phyloP scores from a whole-genome alignment of 2,329 filamentous ascomycete species.

The Polychaeton citri region DNA sequence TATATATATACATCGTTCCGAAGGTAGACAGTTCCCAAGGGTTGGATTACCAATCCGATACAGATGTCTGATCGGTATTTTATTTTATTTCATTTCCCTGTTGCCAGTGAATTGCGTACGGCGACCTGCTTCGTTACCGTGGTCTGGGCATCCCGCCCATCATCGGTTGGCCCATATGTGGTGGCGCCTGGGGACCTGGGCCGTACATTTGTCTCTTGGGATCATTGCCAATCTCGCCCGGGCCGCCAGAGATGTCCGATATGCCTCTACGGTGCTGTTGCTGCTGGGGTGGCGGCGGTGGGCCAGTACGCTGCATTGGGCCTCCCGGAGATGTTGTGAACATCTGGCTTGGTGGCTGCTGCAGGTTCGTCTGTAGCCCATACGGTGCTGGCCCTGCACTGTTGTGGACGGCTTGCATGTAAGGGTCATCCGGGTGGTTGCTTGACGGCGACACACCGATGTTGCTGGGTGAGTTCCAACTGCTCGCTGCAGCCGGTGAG shows the following conservation, averaged over 20 bases:
- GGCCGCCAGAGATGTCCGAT: slow-evolving; percentile 45
- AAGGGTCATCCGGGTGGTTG: slow-evolving; percentile 30
- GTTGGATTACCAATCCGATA: no score
- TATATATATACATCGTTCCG: no score
- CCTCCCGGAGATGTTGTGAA: slow-evolving; percentile 28
- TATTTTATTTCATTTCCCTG: no score
- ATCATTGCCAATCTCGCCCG: slow-evolving; percentile 36
- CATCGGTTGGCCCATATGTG: slow-evolving; percentile 23
- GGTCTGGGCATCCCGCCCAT: slow-evolving; percentile 38
- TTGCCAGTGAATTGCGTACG: no score
- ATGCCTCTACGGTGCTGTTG: slow-evolving; percentile 42
- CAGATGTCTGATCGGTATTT: no score
- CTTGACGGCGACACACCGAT: slow-evolving; percentile 45
- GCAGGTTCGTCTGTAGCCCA: slow-evolving; percentile 14
- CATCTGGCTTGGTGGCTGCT: slow-evolving; percentile 9
- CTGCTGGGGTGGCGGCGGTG: slow-evolving; percentile 12
- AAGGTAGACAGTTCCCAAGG: no score
- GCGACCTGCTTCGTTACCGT: no score
- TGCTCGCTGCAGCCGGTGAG: slow-evolving; percentile 46
- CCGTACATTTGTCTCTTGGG: slow-evolving; percentile 46
- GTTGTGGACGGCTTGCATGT: slow-evolving; percentile 31
- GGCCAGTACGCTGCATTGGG: slow-evolving; percentile 21
- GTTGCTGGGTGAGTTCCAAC: slow-evolving; percentile 51
- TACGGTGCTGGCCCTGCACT: slow-evolving; percentile 26
- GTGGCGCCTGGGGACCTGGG: slow-evolving; percentile 5